A percentile compares a stretch with the other conserved stretches of the same genome.
These are phyloP conservation scores for Sporormia fimetaria DNA, from an alignment of 495 filamentous ascomycete species.

Conservation along the genomic window DNA sequence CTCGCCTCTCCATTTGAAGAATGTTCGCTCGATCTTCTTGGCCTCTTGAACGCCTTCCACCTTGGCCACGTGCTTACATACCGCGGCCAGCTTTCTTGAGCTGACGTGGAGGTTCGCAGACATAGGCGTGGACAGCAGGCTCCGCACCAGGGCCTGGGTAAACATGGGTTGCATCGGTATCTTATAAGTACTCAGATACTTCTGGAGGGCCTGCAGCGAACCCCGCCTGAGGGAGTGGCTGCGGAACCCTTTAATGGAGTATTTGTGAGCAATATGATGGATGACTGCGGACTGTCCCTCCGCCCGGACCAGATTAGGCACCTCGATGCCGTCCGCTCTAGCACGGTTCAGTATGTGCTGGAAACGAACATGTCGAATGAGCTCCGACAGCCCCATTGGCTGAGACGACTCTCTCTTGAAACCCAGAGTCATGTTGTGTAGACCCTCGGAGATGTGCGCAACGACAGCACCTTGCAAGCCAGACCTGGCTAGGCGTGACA, in stretches of 20 bases:
- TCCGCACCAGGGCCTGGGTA: conserved; percentile 11
- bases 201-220: conserved; percentile 10
- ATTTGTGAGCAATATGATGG: conserved; percentile 20
- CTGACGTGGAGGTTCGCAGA: conserved; percentile 11
- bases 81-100: conserved; percentile 3
- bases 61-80: conserved; percentile 5
- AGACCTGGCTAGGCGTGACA: too few relatives aligned
- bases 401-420: neutral
- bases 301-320: neutral
- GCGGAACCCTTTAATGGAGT: conserved; percentile 10
- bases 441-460: neutral
- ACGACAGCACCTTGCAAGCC: too few relatives aligned
- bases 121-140: conserved; percentile 10
- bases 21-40: conserved; percentile 4
- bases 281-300: conserved; percentile 2
- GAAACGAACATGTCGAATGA: conserved; percentile 3
- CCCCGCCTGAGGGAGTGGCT: neutral
- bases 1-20: conserved; percentile 16
- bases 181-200: conserved; percentile 3
- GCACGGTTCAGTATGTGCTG: conserved; percentile 9
- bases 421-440: neutral
- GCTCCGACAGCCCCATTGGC: conserved; percentile 1
- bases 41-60: conserved; percentile 17
- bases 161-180: conserved; percentile 15
- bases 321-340: neutral